Conservation (phyloP, 1,284 basidiomycete species). For the Schizophyllum amplum region DNA sequence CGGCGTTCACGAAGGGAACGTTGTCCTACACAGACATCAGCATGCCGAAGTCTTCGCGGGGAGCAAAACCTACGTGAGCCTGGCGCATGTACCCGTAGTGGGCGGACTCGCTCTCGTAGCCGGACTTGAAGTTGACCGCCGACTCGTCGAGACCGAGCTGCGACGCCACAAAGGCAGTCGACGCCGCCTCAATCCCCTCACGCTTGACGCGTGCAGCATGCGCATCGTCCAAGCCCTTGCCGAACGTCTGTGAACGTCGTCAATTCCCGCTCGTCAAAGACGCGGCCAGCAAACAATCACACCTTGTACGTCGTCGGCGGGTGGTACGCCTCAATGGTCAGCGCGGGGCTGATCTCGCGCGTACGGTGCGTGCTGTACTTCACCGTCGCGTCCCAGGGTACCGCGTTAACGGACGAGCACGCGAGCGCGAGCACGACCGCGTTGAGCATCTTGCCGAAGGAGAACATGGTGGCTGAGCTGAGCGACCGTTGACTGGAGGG, state of each 20-base stretch:
- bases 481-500: not conserved
- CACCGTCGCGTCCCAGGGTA: constrained; percentile 20
- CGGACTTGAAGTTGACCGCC: constrained; percentile 10
- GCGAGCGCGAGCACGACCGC: constrained; percentile 16
- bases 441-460: constrained; percentile 17
- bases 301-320: constrained; percentile 37
- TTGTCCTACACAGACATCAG: constrained; percentile 21
- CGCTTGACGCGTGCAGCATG: constrained; percentile 5
- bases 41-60: not conserved
- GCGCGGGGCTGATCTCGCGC: constrained; percentile 25
- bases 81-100: constrained; percentile 31
- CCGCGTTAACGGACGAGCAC: constrained; percentile 15
- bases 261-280: not conserved
- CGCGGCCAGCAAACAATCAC: not conserved
- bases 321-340: constrained; percentile 34
- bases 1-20: constrained; percentile 35
- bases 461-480: constrained; percentile 12
- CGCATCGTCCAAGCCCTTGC: constrained; percentile 12
- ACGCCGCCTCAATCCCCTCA: constrained; percentile 10
- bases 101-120: constrained; percentile 21
- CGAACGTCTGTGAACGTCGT: constrained; percentile 13
- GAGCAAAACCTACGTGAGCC: constrained; percentile 21
- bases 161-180: constrained; percentile 12
- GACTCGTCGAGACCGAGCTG: constrained; percentile 11
- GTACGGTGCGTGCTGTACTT: constrained; percentile 33